Conservation (phyloP, 148 eudicot species). For the Vaccinium macrocarpon region DNA sequence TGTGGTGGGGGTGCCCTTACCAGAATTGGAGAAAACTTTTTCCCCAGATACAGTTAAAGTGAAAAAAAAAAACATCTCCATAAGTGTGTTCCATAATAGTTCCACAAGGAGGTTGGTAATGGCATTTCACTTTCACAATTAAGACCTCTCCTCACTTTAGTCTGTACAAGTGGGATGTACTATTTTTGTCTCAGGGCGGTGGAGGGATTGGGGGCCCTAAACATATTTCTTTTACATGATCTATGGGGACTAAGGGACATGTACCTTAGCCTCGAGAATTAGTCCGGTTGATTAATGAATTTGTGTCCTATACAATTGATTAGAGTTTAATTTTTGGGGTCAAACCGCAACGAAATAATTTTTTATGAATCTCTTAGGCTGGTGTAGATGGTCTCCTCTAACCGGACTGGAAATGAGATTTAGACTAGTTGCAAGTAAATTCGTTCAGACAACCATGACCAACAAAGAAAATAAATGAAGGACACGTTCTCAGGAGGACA, state of each 20-base stretch:
- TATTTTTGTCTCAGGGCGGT: background rate
- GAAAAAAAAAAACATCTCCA: background rate
- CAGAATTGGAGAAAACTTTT: background rate
- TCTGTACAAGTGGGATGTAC: background rate
- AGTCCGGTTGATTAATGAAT: too few relatives aligned
- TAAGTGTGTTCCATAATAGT: background rate
- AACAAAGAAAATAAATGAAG: too few relatives aligned
- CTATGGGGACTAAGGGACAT: background rate
- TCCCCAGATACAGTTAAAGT: background rate
- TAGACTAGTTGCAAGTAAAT: too few relatives aligned
- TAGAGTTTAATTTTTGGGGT: too few relatives aligned
- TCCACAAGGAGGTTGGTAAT: background rate
- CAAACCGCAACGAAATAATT: too few relatives aligned
- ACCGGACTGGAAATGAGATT: too few relatives aligned
- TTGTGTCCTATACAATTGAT: too few relatives aligned
- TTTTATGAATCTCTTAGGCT: too few relatives aligned
- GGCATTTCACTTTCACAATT: conserved; percentile 10
- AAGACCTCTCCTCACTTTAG: background rate
- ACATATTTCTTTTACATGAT: background rate
- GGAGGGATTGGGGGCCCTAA: background rate
- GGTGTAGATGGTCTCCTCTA: too few relatives aligned
- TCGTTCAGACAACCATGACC: too few relatives aligned
- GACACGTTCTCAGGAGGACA: background rate
- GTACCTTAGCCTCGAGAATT: too few relatives aligned
- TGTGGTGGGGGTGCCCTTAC: background rate